These are phyloP conservation scores for Hypericum perforatum DNA, from an alignment of 345 rosid species.

Conservation along the genomic window DNA sequence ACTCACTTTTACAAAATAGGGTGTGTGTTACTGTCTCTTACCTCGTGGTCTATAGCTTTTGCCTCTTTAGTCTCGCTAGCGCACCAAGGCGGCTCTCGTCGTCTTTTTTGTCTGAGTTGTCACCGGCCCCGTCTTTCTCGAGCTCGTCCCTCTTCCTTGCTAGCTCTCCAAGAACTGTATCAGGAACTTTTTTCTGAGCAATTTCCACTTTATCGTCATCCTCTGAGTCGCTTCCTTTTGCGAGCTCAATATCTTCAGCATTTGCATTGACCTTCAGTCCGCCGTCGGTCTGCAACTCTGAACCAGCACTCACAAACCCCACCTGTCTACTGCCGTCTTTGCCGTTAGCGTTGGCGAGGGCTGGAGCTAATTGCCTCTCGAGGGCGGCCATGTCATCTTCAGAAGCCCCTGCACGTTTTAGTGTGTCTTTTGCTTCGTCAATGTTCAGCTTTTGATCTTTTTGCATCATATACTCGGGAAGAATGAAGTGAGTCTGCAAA, in stretches of 20 bases:
- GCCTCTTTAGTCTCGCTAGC: slow-evolving; percentile 72
- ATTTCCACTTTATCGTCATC: slow-evolving; percentile 62
- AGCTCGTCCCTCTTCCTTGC: slow-evolving; percentile 54
- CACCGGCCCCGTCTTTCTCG: slow-evolving; percentile 18
- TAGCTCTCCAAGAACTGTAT: slow-evolving; percentile 74
- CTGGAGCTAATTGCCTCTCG: slow-evolving; percentile 68
- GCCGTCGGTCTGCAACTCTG: slow-evolving; percentile 49
- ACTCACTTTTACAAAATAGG: no score
- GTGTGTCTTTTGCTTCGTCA: slow-evolving; percentile 80
- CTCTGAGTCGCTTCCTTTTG: slow-evolving; percentile 70
- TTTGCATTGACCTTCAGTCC: slow-evolving; percentile 33
- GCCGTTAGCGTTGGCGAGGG: slow-evolving; percentile 18
- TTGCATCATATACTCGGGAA: slow-evolving; percentile 88
- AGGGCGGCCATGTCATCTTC: slow-evolving; percentile 95
- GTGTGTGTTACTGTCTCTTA: neutral
- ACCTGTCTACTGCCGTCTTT: slow-evolving; percentile 47
- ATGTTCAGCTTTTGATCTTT: slow-evolving; percentile 64
- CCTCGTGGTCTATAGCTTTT: slow-evolving; percentile 16
- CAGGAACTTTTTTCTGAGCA: slow-evolving; percentile 67
- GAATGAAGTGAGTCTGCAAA: slow-evolving; percentile 73
- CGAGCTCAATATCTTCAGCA: slow-evolving; percentile 77
- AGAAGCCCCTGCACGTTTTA: slow-evolving; percentile 69
- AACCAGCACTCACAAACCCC: slow-evolving; percentile 94
- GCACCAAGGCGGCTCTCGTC: slow-evolving; percentile 58
- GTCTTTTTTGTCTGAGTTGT: slow-evolving; percentile 21